These are phyloP conservation scores for Herpotrichia juniperi DNA, from an alignment of 2,329 filamentous ascomycete genomes.

Conservation along the genomic window DNA sequence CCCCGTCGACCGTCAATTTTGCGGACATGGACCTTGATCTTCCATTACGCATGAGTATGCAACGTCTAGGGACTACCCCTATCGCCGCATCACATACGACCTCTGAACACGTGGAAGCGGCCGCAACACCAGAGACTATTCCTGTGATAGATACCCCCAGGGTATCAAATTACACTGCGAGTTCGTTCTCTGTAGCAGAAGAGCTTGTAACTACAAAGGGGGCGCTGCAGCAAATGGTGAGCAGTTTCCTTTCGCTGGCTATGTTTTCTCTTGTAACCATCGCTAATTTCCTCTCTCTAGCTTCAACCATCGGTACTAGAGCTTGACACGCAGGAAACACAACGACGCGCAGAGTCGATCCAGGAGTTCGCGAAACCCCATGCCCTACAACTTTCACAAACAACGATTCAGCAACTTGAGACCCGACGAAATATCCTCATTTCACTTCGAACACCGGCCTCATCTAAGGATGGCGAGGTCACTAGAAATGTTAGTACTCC, in stretches of 20 bases:
- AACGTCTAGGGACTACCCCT: neutral
- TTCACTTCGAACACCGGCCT: constrained; percentile 31
- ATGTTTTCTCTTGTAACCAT: neutral
- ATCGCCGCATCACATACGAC: neutral
- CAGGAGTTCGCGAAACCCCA: neutral
- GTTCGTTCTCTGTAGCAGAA: constrained; percentile 1
- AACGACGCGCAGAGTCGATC: neutral
- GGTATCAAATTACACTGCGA: neutral
- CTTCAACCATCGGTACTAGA: constrained; percentile 17
- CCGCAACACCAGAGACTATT: neutral
- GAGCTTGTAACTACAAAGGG: constrained; percentile 33
- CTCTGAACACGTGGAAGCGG: neutral
- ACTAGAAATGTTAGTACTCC: neutral
- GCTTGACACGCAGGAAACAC: constrained; percentile 10
- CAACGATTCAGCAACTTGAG: constrained; percentile 20
- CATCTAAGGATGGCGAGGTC: neutral
- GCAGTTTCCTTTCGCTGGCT: neutral
- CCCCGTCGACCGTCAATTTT: neutral
- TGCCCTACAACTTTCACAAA: constrained; percentile 16
- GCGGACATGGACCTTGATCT: neutral
- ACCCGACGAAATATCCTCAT: constrained; percentile 21
- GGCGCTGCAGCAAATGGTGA: constrained; percentile 39
- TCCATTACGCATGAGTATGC: neutral
- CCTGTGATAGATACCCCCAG: neutral
- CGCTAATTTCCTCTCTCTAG: constrained; percentile 4